Percentiles rank a stretch among this genome's conserved stretches.
Conservation (phyloP, 352 stramenopile genomes). For the Phytophthora fragariaefolia region DNA sequence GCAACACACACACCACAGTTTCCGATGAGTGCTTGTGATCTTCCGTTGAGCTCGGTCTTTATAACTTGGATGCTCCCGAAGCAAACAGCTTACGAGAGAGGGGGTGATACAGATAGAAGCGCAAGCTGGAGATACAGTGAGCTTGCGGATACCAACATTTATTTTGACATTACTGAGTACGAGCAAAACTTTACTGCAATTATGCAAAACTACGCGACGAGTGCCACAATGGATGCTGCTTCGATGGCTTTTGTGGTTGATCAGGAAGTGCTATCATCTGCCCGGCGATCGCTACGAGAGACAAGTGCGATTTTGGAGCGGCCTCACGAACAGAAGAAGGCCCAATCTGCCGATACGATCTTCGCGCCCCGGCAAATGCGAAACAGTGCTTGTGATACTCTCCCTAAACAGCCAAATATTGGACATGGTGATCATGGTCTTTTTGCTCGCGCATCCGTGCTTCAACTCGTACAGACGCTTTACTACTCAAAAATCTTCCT, state of each 20-base stretch:
- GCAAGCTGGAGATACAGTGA: neutral
- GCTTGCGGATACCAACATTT: slow-evolving; percentile 41
- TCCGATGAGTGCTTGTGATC: slow-evolving; percentile 38
- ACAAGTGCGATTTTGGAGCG: slow-evolving; percentile 29
- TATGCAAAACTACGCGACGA: slow-evolving; percentile 35
- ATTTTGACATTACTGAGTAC: slow-evolving; percentile 48
- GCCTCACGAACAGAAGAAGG: slow-evolving; percentile 18
- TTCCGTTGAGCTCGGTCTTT: slow-evolving; percentile 42
- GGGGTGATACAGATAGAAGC: neutral
- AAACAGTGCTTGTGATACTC: neutral
- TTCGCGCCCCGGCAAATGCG: slow-evolving; percentile 12
- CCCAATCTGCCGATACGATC: slow-evolving; percentile 23
- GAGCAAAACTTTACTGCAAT: slow-evolving; percentile 37
- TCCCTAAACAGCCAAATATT: neutral
- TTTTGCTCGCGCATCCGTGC: slow-evolving; percentile 46
- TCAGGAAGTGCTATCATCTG: slow-evolving; percentile 20
- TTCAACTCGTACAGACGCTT: slow-evolving; percentile 49
- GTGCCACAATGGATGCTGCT: slow-evolving; percentile 12
- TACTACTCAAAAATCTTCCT: slow-evolving; percentile 44
- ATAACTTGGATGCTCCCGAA: slow-evolving; percentile 41
- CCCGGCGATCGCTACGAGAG: slow-evolving; percentile 22
- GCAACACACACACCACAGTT: slow-evolving; percentile 36
- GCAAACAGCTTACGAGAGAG: neutral
- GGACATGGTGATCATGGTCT: neutral
- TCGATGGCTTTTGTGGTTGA: slow-evolving; percentile 12